These are phyloP conservation scores for Paecilomyces niveus DNA, from an alignment of 2,329 filamentous ascomycete genomes.

Conservation along the genomic window DNA sequence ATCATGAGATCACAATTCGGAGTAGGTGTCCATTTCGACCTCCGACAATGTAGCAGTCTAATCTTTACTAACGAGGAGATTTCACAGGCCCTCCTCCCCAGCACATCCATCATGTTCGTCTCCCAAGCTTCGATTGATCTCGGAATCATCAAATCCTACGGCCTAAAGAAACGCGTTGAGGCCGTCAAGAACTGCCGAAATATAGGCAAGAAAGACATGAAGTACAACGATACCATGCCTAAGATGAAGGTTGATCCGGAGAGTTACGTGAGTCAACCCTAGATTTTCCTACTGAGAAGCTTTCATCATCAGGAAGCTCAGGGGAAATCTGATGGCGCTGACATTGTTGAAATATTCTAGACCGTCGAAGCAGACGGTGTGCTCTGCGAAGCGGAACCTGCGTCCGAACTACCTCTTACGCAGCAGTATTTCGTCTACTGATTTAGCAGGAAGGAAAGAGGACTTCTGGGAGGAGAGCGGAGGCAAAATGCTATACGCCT, in stretches of 20 bases:
- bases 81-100: constrained; percentile 54
- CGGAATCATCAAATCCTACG: constrained; percentile 64
- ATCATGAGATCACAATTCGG: constrained; percentile 83
- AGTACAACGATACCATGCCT: constrained; percentile 75
- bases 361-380: constrained; percentile 75
- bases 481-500: neutral
- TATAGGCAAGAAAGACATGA: constrained; percentile 82
- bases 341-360: constrained; percentile 18
- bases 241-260: constrained; percentile 90
- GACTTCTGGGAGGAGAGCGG: neutral
- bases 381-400: constrained; percentile 66
- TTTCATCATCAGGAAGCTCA: neutral
- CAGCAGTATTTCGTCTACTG: constrained; percentile 73
- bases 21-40: constrained; percentile 18
- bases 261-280: constrained; percentile 55
- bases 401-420: constrained; percentile 63
- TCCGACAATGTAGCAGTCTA: neutral
- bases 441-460: constrained; percentile 4
- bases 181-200: constrained; percentile 68
- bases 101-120: constrained; percentile 74
- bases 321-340: neutral
- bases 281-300: neutral
- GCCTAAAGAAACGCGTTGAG: constrained; percentile 71
- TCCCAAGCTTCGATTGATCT: constrained; percentile 62
- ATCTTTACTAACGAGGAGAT: neutral